Evolutionary conservation across 805 yeast genomes (phyloP).

Genomic region (Starmera dryadoides): DNA sequence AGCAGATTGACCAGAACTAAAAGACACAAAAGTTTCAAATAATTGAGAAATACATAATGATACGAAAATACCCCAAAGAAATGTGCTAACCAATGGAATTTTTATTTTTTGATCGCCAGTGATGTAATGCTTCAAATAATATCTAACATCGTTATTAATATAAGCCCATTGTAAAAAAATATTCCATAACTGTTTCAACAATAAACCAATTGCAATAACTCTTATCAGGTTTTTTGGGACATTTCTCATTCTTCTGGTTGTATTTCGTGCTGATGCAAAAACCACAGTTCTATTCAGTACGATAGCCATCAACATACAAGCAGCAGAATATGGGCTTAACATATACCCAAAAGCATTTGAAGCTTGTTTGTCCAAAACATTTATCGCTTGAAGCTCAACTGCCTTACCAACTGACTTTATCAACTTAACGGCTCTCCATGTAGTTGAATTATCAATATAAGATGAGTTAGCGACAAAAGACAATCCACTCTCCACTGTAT

Average conservation of each 20-base stretch:
- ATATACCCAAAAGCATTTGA: constrained; percentile 29
- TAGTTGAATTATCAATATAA: constrained; percentile 2
- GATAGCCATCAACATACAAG: constrained; percentile 52
- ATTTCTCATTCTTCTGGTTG: constrained; percentile 13
- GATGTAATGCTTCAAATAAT: constrained; percentile 15
- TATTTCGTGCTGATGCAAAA: constrained; percentile 46
- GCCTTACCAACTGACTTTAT: constrained; percentile 10
- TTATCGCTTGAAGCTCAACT: constrained; percentile 15
- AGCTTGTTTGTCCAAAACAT: constrained; percentile 1
- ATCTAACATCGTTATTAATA: constrained; percentile 10
- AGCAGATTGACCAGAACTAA: constrained; percentile 48
- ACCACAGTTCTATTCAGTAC: constrained; percentile 49
- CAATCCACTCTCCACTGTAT: too few relatives aligned
- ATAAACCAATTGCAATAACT: constrained; percentile 25
- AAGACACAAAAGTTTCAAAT: constrained; percentile 57
- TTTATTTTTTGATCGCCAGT: neutral
- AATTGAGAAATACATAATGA: constrained; percentile 55
- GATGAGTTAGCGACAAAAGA: too few relatives aligned
- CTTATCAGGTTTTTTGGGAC: constrained; percentile 29
- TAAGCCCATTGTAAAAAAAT: constrained; percentile 4
- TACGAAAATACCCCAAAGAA: constrained; percentile 54
- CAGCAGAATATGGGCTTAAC: constrained; percentile 40
- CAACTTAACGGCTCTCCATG: neutral
- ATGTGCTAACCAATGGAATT: constrained; percentile 22
- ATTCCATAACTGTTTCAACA: constrained; percentile 4